phyloP scores from a whole-genome alignment of 345 rosid species.

The Syzygium oleosum region DNA sequence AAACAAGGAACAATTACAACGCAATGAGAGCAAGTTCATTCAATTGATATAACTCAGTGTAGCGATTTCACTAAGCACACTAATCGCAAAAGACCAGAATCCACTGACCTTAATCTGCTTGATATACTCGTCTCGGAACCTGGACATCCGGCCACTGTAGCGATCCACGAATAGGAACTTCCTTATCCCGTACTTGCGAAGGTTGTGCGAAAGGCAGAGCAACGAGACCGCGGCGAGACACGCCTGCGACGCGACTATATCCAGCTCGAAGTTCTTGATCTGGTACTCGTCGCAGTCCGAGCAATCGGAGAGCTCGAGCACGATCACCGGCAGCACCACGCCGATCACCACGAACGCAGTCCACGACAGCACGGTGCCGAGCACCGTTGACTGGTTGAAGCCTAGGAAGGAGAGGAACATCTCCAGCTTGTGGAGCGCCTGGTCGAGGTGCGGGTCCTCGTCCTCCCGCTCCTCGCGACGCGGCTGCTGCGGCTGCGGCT shows the following conservation, averaged over 20 bases:
- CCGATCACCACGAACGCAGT: conserved; percentile 45
- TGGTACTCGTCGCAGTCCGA: conserved; percentile 44
- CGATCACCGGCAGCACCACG: conserved; percentile 48
- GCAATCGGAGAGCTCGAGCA: conserved; percentile 54
- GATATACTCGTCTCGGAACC: conserved; percentile 38
- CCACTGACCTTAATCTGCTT: conserved; percentile 55
- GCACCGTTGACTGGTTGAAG: conserved; percentile 48
- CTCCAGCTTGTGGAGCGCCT: conserved; percentile 37
- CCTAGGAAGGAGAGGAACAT: conserved; percentile 51
- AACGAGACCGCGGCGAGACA: conserved; percentile 70
- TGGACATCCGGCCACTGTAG: conserved; percentile 39
- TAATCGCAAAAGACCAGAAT: neutral
- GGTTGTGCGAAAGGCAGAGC: conserved; percentile 64
- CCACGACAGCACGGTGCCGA: conserved; percentile 53
- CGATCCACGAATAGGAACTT: conserved; percentile 80
- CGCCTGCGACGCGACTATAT: conserved; percentile 70
- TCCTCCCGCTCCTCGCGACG: neutral
- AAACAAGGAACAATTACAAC: neutral
- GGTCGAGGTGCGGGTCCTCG: conserved; percentile 34
- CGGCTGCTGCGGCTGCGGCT: neutral
- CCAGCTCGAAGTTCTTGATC: conserved; percentile 62
- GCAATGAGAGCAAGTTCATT: neutral
- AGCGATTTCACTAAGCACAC: neutral
- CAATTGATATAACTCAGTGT: neutral
- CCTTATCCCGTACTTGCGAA: conserved; percentile 67